Conservation (phyloP, 805 yeast genomes). For the Zygoascus bituminiphila region DNA sequence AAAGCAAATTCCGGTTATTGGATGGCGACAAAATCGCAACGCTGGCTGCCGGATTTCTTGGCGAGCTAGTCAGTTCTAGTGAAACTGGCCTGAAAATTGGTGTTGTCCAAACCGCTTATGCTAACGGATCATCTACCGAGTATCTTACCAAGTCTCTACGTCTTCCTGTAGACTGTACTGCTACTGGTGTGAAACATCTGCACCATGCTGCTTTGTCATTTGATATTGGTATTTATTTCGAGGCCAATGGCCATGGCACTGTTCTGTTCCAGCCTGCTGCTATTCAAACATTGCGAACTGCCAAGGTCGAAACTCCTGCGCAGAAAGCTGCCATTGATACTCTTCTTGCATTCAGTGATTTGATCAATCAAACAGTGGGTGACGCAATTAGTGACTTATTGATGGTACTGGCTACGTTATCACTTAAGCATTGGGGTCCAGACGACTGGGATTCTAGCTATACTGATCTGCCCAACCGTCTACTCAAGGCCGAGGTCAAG, state of each 20-base stretch:
- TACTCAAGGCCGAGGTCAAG: slow-evolving; percentile 72
- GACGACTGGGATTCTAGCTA: slow-evolving; percentile 68
- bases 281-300: slow-evolving; percentile 30
- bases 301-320: slow-evolving; percentile 35
- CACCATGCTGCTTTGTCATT: slow-evolving; percentile 84
- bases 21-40: slow-evolving; percentile 96
- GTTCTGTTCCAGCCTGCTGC: slow-evolving; percentile 64
- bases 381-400: slow-evolving; percentile 93
- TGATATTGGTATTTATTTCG: slow-evolving; percentile 91
- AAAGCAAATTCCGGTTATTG: slow-evolving; percentile 34
- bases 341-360: slow-evolving; percentile 50
- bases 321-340: slow-evolving; percentile 45
- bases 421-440: slow-evolving; percentile 51
- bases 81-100: slow-evolving; percentile 46
- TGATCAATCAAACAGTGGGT: slow-evolving; percentile 97
- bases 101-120: slow-evolving; percentile 95
- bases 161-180: slow-evolving; percentile 78
- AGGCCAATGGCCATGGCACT: slow-evolving; percentile 99
- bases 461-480: slow-evolving; percentile 76
- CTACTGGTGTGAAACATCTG: slow-evolving; percentile 94
- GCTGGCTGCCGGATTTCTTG: slow-evolving; percentile 59
- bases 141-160: slow-evolving; percentile 53
- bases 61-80: slow-evolving; percentile 40
- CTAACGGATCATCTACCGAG: slow-evolving; percentile 84
- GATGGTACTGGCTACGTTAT: slow-evolving; percentile 59